Evolutionary conservation across 805 yeast species (phyloP), one percentile per base, ranked within the genome.

Genomic region (Candida tallmaniae): DNA sequence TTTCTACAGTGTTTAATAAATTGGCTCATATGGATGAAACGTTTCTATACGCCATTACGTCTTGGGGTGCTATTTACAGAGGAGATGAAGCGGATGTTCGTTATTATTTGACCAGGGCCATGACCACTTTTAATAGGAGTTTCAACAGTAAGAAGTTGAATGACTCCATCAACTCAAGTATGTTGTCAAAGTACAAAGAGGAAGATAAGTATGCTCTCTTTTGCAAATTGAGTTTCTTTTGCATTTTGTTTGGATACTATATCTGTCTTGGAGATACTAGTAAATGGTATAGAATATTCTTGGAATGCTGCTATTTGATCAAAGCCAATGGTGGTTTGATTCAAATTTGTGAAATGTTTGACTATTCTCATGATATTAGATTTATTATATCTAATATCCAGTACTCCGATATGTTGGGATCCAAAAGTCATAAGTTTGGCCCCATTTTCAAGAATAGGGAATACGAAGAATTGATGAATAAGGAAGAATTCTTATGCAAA

Each of bases 21-120:
- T 29, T 52, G 8, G 52, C 58, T 2, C 21, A 38, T 2, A 26
- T 37, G 14, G 50, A 52, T 27, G 56, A 51, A 32, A 32, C 52
- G 2, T 39, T 54, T 18, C 41, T 46, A 27, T 42, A 51, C 31
- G 50, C 51, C 2, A 17, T 56, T 13, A 49, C 58, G 1, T 50
- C 59, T 3, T 56, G 62, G 62, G 62, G 62, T 6, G 60, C 51
- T 4, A 29, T 46, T 4, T 42, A 44, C 36, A 23, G 36, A 29
- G 50, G 45, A 5, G 31, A 36, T 12, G 36, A 37, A n/a, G 35
- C 29, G n/a, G 38, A 34, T 3, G 41, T 35, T 4, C 28, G 31
- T 16, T 13, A 24, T 6, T 45, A 43, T 25, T 17, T 43, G n/a
- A 29, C 10, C 3, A 45, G 36, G 21, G 36, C 49, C 6, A 23